These are phyloP conservation scores for Thinopyrum elongatum DNA, from an alignment of 176 grass and related monocot genomes.

Conservation along the genomic window DNA sequence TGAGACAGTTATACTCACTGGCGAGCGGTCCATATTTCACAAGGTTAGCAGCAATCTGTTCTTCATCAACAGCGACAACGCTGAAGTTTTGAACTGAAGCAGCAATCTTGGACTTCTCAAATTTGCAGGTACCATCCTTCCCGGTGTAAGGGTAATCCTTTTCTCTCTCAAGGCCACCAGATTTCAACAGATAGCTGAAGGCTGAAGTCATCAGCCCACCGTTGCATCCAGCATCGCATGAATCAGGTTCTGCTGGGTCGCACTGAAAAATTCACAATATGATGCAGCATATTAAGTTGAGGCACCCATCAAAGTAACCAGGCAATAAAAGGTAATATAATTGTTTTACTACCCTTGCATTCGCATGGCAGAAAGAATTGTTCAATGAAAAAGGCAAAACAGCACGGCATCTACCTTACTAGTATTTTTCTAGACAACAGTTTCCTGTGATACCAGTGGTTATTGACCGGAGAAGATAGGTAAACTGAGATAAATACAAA, in stretches of 20 bases:
- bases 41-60: slow-evolving; percentile 78
- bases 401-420: not conserved
- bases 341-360: not conserved
- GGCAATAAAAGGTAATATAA: not conserved
- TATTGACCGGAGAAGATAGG: not conserved
- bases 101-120: slow-evolving; percentile 81
- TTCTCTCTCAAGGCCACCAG: slow-evolving; percentile 80
- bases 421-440: not conserved
- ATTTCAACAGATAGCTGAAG: slow-evolving; percentile 76
- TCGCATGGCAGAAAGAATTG: not conserved
- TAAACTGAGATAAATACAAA: not conserved
- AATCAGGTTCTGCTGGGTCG: slow-evolving; percentile 58
- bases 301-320: not conserved
- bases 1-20: slow-evolving; percentile 49
- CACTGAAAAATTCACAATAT: slow-evolving; percentile 54
- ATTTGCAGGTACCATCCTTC: slow-evolving; percentile 62
- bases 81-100: slow-evolving; percentile 79
- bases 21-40: slow-evolving; percentile 76
- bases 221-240: slow-evolving; percentile 80
- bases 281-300: slow-evolving; percentile 8
- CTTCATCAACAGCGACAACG: slow-evolving; percentile 73
- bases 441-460: not conserved
- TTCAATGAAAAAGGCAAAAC: not conserved
- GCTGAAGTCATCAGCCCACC: slow-evolving; percentile 81
- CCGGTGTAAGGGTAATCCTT: slow-evolving; percentile 82